Conservation (phyloP, 495 filamentous ascomycete species). For the Aspergillus hancockii region DNA sequence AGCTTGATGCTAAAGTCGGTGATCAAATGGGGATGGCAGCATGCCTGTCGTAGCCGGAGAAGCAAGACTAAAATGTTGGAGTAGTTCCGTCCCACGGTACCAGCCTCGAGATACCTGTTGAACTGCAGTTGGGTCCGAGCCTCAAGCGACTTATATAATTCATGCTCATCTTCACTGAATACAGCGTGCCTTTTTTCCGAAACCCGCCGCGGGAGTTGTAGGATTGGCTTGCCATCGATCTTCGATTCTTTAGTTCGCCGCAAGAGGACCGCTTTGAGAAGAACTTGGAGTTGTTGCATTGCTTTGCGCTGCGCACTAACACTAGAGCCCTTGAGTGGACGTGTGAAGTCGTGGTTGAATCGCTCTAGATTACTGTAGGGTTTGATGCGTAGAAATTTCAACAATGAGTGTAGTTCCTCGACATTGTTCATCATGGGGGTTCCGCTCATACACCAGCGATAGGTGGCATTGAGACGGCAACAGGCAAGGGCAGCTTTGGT, state of each 20-base stretch:
- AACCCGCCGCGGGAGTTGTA: constrained; percentile 70
- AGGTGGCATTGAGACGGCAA: constrained; percentile 58
- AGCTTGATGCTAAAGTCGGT: constrained; percentile 63
- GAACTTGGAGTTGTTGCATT: constrained; percentile 72
- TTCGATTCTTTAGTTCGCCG: constrained; percentile 81
- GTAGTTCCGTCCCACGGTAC: constrained; percentile 77
- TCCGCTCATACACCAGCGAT: constrained; percentile 85
- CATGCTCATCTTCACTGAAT: constrained; percentile 73
- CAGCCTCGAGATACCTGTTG: constrained; percentile 73
- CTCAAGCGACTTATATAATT: constrained; percentile 75
- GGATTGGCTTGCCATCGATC: constrained; percentile 84
- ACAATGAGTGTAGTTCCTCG: constrained; percentile 77
- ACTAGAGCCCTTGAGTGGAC: constrained; percentile 49
- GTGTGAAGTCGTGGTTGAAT: constrained; percentile 60
- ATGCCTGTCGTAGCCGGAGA: constrained; percentile 80
- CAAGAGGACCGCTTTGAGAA: constrained; percentile 83
- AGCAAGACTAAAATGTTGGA: constrained; percentile 82
- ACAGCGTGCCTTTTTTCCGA: constrained; percentile 64
- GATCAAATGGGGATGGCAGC: constrained; percentile 92
- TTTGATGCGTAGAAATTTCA: constrained; percentile 77
- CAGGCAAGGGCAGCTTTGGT: constrained; percentile 67
- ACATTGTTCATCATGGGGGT: constrained; percentile 95
- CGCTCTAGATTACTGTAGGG: constrained; percentile 70
- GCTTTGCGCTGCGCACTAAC: constrained; percentile 41
- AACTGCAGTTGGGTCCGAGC: constrained; percentile 64